Evolutionary conservation across 1,284 basidiomycete genomes (phyloP).

Genomic region (Ustilago tritici): DNA sequence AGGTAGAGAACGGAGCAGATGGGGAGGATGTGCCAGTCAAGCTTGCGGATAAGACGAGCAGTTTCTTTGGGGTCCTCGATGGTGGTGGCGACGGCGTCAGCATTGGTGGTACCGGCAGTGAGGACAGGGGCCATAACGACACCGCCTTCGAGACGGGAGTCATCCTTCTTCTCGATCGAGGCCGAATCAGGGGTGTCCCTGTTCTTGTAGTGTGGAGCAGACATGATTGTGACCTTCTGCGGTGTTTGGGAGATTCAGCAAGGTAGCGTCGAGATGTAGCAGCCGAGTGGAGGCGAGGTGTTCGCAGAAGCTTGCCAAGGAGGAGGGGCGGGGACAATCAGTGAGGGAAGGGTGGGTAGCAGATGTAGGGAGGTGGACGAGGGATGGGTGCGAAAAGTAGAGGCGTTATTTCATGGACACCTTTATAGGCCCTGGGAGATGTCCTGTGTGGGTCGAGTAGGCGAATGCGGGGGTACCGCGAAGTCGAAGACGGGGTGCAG

Average conservation of each 20-base stretch:
- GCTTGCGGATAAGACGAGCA: constrained; percentile 45
- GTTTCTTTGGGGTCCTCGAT: constrained; percentile 45
- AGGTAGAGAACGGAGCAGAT: constrained; percentile 75
- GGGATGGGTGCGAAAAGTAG: not conserved
- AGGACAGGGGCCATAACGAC: constrained; percentile 43
- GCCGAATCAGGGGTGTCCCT: constrained; percentile 41
- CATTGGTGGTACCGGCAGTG: constrained; percentile 42
- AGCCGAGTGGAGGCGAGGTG: not conserved
- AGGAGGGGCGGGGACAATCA: not conserved
- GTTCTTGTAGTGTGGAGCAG: constrained; percentile 15
- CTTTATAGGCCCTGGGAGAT: constrained; percentile 25
- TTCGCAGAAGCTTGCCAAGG: not conserved
- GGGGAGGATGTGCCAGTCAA: constrained; percentile 57
- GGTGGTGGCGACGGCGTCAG: constrained; percentile 42
- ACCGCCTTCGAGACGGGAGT: constrained; percentile 44
- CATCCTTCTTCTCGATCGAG: constrained; percentile 55
- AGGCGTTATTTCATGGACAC: not conserved
- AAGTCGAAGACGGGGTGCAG: constrained; percentile 3
- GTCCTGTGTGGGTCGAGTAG: not conserved
- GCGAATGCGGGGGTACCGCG: constrained; percentile 23
- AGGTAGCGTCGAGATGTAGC: not conserved
- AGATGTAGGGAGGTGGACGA: constrained; percentile 12
- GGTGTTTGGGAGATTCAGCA: not conserved
- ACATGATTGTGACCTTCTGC: constrained; percentile 21
- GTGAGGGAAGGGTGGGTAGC: not conserved